Conservation (phyloP, 305 asterid genomes). For the Fraxinus velutina region DNA sequence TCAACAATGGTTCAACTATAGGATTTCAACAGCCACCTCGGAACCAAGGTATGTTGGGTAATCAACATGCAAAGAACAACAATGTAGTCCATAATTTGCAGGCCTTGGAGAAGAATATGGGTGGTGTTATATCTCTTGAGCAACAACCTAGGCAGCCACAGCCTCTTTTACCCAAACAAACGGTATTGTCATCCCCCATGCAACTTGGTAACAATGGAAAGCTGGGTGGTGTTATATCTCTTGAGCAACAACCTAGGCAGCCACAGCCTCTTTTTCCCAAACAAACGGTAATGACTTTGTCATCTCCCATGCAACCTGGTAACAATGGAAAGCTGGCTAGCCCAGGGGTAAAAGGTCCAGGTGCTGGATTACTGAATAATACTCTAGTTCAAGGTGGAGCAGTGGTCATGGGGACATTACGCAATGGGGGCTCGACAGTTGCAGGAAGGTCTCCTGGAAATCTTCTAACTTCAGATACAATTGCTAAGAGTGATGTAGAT, state of each 20-base stretch:
- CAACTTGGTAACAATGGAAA: constrained; percentile 42
- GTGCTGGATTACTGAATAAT: constrained; percentile 37
- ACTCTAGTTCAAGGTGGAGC: constrained; percentile 41
- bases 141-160: constrained; percentile 38
- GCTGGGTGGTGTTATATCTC: constrained; percentile 33
- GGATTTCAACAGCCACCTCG: constrained; percentile 55
- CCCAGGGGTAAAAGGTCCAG: constrained; percentile 41
- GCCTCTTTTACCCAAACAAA: constrained; percentile 78
- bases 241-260: constrained; percentile 39
- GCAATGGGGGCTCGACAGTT: constrained; percentile 41
- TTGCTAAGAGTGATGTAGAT: constrained; percentile 45
- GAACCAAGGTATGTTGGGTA: constrained; percentile 41
- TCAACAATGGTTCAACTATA: constrained; percentile 32
- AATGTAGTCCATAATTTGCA: constrained; percentile 36
- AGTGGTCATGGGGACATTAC: constrained; percentile 39
- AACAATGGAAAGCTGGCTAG: constrained; percentile 45
- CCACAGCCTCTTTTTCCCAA: constrained; percentile 68
- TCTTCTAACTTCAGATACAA: constrained; percentile 41
- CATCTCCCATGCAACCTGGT: constrained; percentile 54
- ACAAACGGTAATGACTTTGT: constrained; percentile 60
- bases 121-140: constrained; percentile 34
- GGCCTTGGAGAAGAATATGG: constrained; percentile 38
- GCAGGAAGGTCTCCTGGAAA: constrained; percentile 61
- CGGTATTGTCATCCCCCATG: constrained; percentile 68
- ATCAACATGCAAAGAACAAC: constrained; percentile 39